Percentiles rank a stretch among this genome's conserved stretches.
Evolutionary conservation across 371 early-diverging fungal species (phyloP).

Genomic region (Mortierella sp.): DNA sequence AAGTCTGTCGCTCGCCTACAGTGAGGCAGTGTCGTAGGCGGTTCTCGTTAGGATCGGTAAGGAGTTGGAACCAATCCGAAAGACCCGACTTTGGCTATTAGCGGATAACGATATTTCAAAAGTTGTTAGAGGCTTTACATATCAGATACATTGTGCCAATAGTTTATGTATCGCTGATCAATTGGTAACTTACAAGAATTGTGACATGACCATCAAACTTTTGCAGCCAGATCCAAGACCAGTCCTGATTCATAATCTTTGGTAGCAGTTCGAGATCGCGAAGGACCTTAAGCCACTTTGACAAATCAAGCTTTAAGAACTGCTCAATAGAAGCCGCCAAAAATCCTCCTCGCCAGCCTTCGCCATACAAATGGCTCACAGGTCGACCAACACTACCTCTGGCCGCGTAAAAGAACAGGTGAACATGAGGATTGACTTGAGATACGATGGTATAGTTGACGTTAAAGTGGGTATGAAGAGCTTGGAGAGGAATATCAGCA

Average conservation of each 20-base stretch:
- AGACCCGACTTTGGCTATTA: conserved; percentile 71
- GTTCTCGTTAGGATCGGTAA: conserved; percentile 78
- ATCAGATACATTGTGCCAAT: no score
- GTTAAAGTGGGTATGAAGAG: conserved; percentile 83
- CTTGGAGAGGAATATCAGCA: conserved; percentile 86
- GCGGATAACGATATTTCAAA: neutral
- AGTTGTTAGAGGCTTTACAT: no score
- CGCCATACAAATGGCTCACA: conserved; percentile 62
- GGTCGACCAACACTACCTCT: conserved; percentile 82
- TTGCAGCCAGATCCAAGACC: conserved; percentile 88
- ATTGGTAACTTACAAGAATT: conserved; percentile 68
- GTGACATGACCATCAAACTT: conserved; percentile 91
- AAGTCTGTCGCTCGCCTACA: conserved; percentile 76
- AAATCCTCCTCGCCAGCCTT: conserved; percentile 90
- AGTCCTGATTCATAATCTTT: conserved; percentile 79
- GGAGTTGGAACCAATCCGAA: conserved; percentile 75
- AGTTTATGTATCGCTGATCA: no score
- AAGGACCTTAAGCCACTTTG: conserved; percentile 87
- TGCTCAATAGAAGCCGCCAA: conserved; percentile 84
- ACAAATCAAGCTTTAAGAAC: conserved; percentile 84
- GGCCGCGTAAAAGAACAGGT: conserved; percentile 85
- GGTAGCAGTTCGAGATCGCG: conserved; percentile 86
- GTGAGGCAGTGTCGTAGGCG: conserved; percentile 70
- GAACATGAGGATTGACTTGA: conserved; percentile 94
- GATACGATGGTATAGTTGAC: conserved; percentile 90